A percentile compares a stretch with the other conserved stretches of the same genome.
Evolutionary conservation across 2,329 filamentous ascomycete genomes (phyloP).

Genomic region (Rhytidhysteron rufulum): DNA sequence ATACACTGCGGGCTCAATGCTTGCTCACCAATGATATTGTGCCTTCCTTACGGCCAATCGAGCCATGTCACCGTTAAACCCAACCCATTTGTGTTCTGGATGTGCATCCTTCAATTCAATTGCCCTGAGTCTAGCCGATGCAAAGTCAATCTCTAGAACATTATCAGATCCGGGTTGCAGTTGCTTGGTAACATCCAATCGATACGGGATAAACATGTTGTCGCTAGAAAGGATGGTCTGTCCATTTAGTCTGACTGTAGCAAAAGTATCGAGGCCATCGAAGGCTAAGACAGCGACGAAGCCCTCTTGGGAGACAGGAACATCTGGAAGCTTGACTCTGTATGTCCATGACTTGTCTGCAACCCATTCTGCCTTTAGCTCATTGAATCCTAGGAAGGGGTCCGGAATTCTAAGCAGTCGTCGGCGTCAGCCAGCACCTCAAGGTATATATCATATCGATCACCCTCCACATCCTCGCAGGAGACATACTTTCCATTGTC

Average conservation of each 20-base stretch:
- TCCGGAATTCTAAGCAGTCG: constrained; percentile 42
- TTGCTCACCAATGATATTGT: constrained; percentile 44
- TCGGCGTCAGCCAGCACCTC: constrained; percentile 14
- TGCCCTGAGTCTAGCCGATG: constrained; percentile 51
- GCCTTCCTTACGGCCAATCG: constrained; percentile 51
- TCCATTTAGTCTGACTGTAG: constrained; percentile 55
- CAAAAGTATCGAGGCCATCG: constrained; percentile 62
- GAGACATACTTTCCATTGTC: constrained; percentile 42
- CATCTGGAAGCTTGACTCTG: constrained; percentile 36
- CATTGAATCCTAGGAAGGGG: constrained; percentile 49
- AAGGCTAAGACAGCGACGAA: constrained; percentile 52
- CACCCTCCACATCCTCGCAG: constrained; percentile 10
- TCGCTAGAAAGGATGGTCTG: constrained; percentile 52
- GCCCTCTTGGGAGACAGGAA: constrained; percentile 22
- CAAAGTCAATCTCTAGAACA: constrained; percentile 55
- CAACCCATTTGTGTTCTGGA: constrained; percentile 54
- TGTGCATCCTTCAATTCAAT: constrained; percentile 51
- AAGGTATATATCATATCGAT: too few species aligned
- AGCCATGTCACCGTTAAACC: constrained; percentile 51
- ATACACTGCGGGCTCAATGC: not conserved
- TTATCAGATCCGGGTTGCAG: constrained; percentile 40
- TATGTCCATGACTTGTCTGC: constrained; percentile 48
- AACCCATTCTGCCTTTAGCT: constrained; percentile 48
- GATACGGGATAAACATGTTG: constrained; percentile 62
- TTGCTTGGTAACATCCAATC: constrained; percentile 48